Base-by-base conservation (phyloP, 345 rosid genomes). In the Melaleuca alternifolia region DNA sequence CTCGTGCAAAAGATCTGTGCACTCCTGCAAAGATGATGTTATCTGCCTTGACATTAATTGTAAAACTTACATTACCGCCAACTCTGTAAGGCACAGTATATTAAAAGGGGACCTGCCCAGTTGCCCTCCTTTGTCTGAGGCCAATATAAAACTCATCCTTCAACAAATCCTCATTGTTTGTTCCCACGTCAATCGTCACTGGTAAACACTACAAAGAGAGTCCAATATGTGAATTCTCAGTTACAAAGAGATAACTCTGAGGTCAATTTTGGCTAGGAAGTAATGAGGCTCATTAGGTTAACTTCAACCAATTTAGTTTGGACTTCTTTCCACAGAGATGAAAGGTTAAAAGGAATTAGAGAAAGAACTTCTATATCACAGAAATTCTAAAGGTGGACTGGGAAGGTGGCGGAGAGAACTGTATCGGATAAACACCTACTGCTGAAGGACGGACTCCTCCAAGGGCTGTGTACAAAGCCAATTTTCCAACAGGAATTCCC, bases 361-460 rank as follows among this genome's bases (percentile, higher is more conserved):
- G 52, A 28, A 7, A 85, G 8, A n/a, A n/a, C n/a, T n/a, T n/a
- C n/a, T n/a, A n/a, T n/a, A n/a, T n/a, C n/a, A n/a, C n/a, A n/a
- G n/a, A 33, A 26, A 89, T 30, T 65, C 23, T 65, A 2, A 33
- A 65, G 0, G 12, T 65, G 46, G 77, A 33, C 77, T 16, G 1
- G 6, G 3, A 65, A 33, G 79, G 23, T 16, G 16, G 21, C 0
- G 4, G 61, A 84, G 2, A 82, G 33, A 23, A 41, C 15, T 14
- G 33, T 50, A 3, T 18, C 79, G 46, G 33, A 16, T 65, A 46
- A 54, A 33, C 15, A 89, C 94, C 87, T 91, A 94, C 97, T 30
- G 95, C 94, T 4, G 99, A 96, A 75, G 98, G 99, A 89, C 96
- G 98, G 89, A 95, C 86, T 82, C 99, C 99, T 89, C 99, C 99